Evolutionary conservation across 192 early-diverging fungal genomes (phyloP).

Genomic region (Coemansia sp.): DNA sequence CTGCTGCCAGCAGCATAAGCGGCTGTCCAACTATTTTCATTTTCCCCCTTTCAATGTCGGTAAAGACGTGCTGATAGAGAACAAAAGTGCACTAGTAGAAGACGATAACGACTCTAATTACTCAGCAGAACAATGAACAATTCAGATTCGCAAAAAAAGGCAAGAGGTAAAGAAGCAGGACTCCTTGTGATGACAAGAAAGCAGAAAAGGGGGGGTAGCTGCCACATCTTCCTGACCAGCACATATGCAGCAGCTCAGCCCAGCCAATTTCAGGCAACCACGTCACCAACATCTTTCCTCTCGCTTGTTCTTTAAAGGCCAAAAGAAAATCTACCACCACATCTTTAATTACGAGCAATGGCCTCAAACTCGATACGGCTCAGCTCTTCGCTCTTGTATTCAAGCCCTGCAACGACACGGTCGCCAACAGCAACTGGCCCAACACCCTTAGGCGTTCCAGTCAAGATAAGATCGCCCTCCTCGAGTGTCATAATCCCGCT

Average conservation of each 20-base stretch:
- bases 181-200: background rate
- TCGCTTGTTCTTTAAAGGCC: background rate
- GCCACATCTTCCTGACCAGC: background rate
- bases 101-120: background rate
- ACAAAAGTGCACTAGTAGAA: background rate
- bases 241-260: background rate
- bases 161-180: background rate
- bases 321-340: background rate
- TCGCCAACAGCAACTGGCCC: conserved; percentile 81
- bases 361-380: conserved; percentile 46
- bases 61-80: background rate
- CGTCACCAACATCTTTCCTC: background rate
- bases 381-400: conserved; percentile 45
- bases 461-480: conserved; percentile 86
- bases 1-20: conserved; percentile 11
- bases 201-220: background rate
- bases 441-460: conserved; percentile 89
- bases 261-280: conserved; percentile 6
- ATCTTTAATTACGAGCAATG: conserved; percentile 16
- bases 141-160: background rate
- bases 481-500: conserved; percentile 87
- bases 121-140: background rate
- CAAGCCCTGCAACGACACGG: conserved; percentile 70
- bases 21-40: conserved; percentile 4
- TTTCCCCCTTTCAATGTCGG: background rate